These are phyloP conservation scores for Amphicarpaea edgeworthii DNA, from an alignment of 306 rosid species.

Conservation along the genomic window DNA sequence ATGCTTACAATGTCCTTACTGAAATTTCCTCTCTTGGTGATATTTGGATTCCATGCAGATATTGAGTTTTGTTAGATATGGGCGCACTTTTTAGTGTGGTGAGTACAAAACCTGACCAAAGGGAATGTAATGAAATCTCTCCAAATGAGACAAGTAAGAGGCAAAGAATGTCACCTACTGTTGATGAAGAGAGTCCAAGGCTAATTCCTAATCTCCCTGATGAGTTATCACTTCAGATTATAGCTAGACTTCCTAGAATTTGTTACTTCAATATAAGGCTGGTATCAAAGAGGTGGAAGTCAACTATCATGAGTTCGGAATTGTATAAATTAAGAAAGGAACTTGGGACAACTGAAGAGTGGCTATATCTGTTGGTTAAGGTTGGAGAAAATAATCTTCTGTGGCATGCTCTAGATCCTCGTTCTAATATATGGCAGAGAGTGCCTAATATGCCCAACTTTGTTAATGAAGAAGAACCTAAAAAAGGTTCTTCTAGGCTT, in stretches of 20 bases:
- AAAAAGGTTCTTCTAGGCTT: constrained; percentile 62
- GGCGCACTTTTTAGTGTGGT: constrained; percentile 75
- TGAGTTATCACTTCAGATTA: constrained; percentile 87
- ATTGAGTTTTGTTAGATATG: constrained; percentile 61
- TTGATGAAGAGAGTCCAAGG: constrained; percentile 69
- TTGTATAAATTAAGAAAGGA: constrained; percentile 79
- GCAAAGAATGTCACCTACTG: constrained; percentile 66
- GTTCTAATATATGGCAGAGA: constrained; percentile 82
- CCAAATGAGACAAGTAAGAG: constrained; percentile 69
- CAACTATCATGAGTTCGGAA: constrained; percentile 62
- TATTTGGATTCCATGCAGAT: constrained; percentile 42
- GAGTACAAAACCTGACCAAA: constrained; percentile 46
- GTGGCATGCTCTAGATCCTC: constrained; percentile 89
- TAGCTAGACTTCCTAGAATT: constrained; percentile 88
- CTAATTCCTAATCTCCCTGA: constrained; percentile 89
- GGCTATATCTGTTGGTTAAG: constrained; percentile 86
- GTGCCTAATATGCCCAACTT: constrained; percentile 79
- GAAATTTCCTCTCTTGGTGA: constrained; percentile 22
- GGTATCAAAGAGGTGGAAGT: constrained; percentile 87
- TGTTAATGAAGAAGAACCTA: constrained; percentile 62
- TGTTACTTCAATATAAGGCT: constrained; percentile 62
- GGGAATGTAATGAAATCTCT: constrained; percentile 52
- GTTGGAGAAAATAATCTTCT: constrained; percentile 67
- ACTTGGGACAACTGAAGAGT: constrained; percentile 84
- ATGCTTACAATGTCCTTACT: not conserved